Conservation (phyloP, 1,284 basidiomycete genomes). For the Crepidotus sp. region DNA sequence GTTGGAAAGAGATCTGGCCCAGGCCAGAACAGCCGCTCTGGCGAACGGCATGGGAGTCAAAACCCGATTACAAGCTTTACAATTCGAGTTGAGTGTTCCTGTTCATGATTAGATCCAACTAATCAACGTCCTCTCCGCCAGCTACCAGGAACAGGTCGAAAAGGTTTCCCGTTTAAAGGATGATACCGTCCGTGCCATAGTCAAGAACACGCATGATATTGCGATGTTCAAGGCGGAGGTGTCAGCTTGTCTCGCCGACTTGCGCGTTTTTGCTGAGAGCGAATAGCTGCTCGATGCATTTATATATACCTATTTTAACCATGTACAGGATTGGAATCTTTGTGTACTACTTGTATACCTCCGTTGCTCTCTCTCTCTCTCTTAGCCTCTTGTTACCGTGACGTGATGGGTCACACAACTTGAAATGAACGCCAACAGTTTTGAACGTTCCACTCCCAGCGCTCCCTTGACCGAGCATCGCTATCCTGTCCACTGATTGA, state of each 20-base stretch:
- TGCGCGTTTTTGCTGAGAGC: conserved; percentile 59
- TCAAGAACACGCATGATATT: conserved; percentile 73
- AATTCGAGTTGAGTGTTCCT: conserved; percentile 39
- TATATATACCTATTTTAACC: background rate
- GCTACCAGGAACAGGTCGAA: conserved; percentile 68
- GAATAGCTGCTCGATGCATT: conserved; percentile 16
- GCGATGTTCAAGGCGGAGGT: conserved; percentile 70
- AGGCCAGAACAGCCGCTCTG: conserved; percentile 64
- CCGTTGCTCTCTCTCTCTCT: background rate
- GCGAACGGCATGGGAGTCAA: conserved; percentile 71
- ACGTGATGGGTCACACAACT: no score
- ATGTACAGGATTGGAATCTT: background rate
- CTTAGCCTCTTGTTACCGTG: no score
- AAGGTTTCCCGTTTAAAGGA: conserved; percentile 63
- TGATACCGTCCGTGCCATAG: conserved; percentile 68
- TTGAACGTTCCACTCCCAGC: no score
- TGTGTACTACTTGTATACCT: no score
- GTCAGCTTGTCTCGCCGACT: conserved; percentile 54
- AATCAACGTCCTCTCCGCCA: conserved; percentile 23
- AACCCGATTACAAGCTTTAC: conserved; percentile 61
- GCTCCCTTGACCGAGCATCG: no score
- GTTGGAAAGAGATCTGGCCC: conserved; percentile 58
- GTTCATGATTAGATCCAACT: background rate
- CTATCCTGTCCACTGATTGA: background rate
- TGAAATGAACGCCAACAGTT: no score